phyloP scores from a whole-genome alignment of 2,329 filamentous ascomycete genomes.

The Fusarium dlaminii region DNA sequence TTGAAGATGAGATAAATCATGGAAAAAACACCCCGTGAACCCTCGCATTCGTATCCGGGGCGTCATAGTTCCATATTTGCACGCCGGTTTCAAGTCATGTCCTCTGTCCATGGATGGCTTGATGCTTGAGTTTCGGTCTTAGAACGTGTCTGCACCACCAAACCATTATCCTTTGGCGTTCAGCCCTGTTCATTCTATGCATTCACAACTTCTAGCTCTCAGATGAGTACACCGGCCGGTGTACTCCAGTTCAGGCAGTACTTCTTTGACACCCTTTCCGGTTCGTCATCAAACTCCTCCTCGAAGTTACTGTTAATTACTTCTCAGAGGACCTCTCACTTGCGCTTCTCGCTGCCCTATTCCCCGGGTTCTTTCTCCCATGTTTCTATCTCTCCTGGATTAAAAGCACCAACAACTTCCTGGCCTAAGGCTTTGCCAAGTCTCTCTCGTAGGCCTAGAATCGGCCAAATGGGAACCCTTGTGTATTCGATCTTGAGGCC shows the following conservation, averaged over 20 bases:
- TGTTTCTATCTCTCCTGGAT: constrained; percentile 54
- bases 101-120: not conserved
- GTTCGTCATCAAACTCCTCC: not conserved
- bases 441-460: constrained; percentile 64
- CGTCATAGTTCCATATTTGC: not conserved
- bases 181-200: not conserved
- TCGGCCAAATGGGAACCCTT: constrained; percentile 63
- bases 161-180: not conserved
- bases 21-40: not conserved
- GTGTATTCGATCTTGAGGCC: constrained; percentile 59
- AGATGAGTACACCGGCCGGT: not conserved
- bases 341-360: constrained; percentile 43
- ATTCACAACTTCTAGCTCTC: not conserved
- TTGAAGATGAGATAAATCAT: no score
- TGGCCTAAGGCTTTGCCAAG: constrained; percentile 62
- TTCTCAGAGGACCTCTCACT: constrained; percentile 49
- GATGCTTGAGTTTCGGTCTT: not conserved
- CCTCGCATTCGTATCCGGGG: not conserved
- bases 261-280: not conserved
- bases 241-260: not conserved
- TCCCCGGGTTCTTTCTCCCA: constrained; percentile 54
- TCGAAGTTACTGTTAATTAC: constrained; percentile 44
- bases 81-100: not conserved
- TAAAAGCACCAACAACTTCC: constrained; percentile 58
- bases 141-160: not conserved